Evolutionary conservation across 2,329 filamentous ascomycete species (phyloP).

Genomic region (Cladophialophora immunda): DNA sequence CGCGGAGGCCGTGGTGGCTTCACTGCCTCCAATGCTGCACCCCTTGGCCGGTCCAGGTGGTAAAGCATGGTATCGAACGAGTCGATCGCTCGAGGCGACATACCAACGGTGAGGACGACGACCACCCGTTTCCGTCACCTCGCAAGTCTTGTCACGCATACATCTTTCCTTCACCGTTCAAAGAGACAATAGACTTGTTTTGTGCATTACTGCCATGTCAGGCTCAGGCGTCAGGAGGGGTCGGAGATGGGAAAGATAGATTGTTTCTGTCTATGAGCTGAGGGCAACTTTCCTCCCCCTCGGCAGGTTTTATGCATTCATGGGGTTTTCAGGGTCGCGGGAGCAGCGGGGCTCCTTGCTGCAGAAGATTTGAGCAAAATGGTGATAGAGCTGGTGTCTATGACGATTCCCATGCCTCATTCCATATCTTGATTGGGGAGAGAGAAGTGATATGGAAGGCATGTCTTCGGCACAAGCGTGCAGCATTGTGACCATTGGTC

Average conservation of each 20-base stretch:
- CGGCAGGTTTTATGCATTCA: conserved; percentile 7
- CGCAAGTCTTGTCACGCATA: conserved; percentile 10
- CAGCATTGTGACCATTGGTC: conserved; percentile 15
- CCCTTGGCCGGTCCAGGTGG: conserved; percentile 66
- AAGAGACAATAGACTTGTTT: conserved; percentile 15
- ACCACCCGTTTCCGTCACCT: conserved; percentile 3
- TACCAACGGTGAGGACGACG: background rate
- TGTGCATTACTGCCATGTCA: conserved; percentile 19
- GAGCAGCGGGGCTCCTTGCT: background rate
- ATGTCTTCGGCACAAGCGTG: conserved; percentile 6
- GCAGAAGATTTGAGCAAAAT: conserved; percentile 4
- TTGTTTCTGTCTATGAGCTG: conserved; percentile 2
- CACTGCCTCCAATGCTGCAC: conserved; percentile 67
- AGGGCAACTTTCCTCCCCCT: background rate
- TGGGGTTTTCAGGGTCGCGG: conserved; percentile 5
- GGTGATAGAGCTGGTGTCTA: conserved; percentile 11
- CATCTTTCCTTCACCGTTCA: conserved; percentile 11
- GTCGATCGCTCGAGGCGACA: background rate
- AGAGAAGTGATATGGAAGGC: conserved; percentile 3
- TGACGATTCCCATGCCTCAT: conserved; percentile 1
- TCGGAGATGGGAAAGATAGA: conserved; percentile 20
- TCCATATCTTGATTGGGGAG: background rate
- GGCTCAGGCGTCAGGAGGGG: conserved; percentile 22
- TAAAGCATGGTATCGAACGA: conserved; percentile 47
- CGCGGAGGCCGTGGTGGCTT: conserved; percentile 64